phyloP scores from a whole-genome alignment of 2,329 filamentous ascomycete genomes.

The Fusarium xyrophilum region DNA sequence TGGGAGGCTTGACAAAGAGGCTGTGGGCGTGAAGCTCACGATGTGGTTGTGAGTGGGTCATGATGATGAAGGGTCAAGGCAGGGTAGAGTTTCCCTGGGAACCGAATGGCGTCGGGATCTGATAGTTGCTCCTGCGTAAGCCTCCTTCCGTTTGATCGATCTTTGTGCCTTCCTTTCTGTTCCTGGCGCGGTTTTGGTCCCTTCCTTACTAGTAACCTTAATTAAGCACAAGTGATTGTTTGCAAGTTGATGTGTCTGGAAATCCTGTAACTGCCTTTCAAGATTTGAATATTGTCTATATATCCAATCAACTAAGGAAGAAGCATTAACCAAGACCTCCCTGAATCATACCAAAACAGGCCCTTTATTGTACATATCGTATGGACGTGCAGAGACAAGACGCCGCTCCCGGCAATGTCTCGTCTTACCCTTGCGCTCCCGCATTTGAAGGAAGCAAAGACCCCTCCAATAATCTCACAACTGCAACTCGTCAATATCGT shows the following conservation, averaged over 20 bases:
- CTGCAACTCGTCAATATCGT: background rate
- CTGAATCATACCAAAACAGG: background rate
- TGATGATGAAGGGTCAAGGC: constrained; percentile 1
- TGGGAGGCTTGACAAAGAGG: background rate
- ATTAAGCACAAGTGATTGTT: background rate
- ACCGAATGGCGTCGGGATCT: background rate
- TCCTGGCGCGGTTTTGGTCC: background rate
- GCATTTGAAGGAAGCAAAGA: constrained; percentile 3
- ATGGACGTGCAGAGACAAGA: background rate
- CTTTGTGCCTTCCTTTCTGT: constrained; percentile 4
- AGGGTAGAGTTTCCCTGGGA: background rate
- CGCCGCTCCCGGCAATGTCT: constrained; percentile 25
- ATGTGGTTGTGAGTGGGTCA: background rate
- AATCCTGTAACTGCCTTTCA: background rate
- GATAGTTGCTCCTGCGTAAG: constrained; percentile 31
- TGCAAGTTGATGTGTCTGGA: background rate
- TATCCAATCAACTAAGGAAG: background rate
- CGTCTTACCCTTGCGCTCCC: constrained; percentile 13
- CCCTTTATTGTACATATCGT: background rate
- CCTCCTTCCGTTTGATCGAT: constrained; percentile 14
- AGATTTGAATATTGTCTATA: background rate
- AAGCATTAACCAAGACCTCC: background rate
- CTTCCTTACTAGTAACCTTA: background rate
- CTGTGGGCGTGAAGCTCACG: background rate
- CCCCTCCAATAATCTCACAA: constrained; percentile 9